Evolutionary conservation across 2,329 filamentous ascomycete genomes (phyloP).

Genomic region (Raffaelea deltoideospora): DNA sequence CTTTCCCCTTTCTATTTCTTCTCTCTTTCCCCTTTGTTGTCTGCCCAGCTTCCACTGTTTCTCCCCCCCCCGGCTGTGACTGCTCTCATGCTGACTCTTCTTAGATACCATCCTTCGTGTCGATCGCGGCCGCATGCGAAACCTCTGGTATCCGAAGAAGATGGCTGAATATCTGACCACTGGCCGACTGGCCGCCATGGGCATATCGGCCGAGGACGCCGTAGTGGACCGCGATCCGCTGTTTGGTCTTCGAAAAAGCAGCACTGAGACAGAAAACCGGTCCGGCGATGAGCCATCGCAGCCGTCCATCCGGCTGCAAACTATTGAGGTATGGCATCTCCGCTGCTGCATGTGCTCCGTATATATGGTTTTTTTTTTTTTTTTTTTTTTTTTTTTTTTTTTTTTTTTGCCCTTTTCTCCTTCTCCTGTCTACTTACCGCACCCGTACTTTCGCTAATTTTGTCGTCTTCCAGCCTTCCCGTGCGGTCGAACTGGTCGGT

Average conservation of each 20-base stretch:
- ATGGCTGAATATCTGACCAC: conserved; percentile 22
- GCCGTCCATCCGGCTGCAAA: not conserved
- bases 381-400: conserved; percentile 5
- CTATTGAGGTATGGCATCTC: too few relatives aligned
- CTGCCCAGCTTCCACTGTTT: too few relatives aligned
- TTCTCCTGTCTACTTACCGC: too few relatives aligned
- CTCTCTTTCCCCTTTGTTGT: conserved; percentile 1
- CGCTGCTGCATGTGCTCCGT: too few relatives aligned
- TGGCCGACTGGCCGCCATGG: conserved; percentile 15
- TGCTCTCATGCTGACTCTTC: conserved; percentile 1
- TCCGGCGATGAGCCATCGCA: conserved; percentile 7
- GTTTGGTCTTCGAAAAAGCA: conserved; percentile 8
- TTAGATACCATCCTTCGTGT: conserved; percentile 18
- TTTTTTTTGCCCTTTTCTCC: not conserved
- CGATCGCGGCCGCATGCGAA: conserved; percentile 21
- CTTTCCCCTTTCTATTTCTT: not conserved
- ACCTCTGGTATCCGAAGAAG: conserved; percentile 17
- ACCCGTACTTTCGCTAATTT: too few relatives aligned
- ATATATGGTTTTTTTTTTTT: too few relatives aligned
- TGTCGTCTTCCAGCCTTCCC: conserved; percentile 20
- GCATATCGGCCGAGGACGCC: conserved; percentile 12
- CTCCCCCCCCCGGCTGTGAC: not conserved
- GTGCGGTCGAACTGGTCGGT: conserved; percentile 19
- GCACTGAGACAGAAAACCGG: conserved; percentile 6
- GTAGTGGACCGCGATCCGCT: conserved; percentile 16